phyloP scores from a whole-genome alignment of 2,329 filamentous ascomycete genomes.

The Ophiostoma angusticollis region DNA sequence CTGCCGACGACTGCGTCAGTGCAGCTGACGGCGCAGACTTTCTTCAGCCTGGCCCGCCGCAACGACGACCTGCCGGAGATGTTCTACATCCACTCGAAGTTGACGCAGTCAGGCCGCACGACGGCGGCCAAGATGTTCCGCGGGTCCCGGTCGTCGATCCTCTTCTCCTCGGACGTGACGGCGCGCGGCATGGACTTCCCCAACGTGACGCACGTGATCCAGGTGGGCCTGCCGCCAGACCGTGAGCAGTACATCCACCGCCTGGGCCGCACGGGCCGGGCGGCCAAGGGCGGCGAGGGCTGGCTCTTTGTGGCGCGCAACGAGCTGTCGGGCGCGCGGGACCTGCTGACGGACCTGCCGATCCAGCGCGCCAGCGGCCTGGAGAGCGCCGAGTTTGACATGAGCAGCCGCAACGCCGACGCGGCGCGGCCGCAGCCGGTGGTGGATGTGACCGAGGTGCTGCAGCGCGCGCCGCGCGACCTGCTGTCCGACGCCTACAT shows the following conservation, averaged over 20 bases:
- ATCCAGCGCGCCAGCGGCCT: constrained; percentile 43
- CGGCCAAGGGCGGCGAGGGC: constrained; percentile 58
- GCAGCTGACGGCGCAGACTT: constrained; percentile 46
- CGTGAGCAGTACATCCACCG: constrained; percentile 50
- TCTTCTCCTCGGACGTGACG: constrained; percentile 70
- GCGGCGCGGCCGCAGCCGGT: constrained; percentile 36
- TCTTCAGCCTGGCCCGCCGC: constrained; percentile 33
- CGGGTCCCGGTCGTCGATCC: constrained; percentile 43
- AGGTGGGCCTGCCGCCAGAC: constrained; percentile 39
- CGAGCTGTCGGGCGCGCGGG: constrained; percentile 36
- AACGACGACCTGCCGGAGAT: constrained; percentile 28
- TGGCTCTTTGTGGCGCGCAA: constrained; percentile 50
- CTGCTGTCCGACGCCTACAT: constrained; percentile 39
- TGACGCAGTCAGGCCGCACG: constrained; percentile 59
- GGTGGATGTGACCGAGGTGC: constrained; percentile 28
- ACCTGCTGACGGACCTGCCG: constrained; percentile 45
- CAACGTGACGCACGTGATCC: constrained; percentile 48
- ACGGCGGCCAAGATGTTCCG: constrained; percentile 61
- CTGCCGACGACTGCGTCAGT: constrained; percentile 69
- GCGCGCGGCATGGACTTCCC: constrained; percentile 62
- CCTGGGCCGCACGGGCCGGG: constrained; percentile 57
- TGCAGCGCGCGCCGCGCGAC: constrained; percentile 27
- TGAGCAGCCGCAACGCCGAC: constrained; percentile 34
- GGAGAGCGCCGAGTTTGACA: constrained; percentile 37
- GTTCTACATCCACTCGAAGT: constrained; percentile 64